Base-by-base conservation (phyloP, 1,284 basidiomycete species). In the Bjerkandera adusta region DNA sequence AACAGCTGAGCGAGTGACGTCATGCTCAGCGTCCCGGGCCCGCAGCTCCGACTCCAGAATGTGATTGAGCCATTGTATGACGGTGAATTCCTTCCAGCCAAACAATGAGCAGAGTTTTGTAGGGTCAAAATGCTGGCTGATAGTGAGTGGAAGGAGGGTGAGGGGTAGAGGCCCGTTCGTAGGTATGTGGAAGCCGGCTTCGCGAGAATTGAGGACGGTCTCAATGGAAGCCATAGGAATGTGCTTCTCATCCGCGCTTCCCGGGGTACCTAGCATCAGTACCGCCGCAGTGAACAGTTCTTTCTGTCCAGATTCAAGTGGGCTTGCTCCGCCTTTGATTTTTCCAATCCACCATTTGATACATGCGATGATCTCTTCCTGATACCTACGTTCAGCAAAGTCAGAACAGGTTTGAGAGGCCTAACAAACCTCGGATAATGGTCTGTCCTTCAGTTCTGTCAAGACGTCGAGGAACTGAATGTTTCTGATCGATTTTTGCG, bases 401-500 rank as follows among this genome's bases (percentile, higher is more conserved):
- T 7, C 7, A 18, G 20, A 22, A 12, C 5, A 22, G 5, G 12
- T 5, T n/a, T n/a, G n/a, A n/a, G 36, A 4, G n/a, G 18, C 8
- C 27, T 26, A 22, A 11, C 21, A 12, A 32, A 53, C 54, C 65
- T 98, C 93, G 11, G 73, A 68, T 15, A 99, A 72, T 1, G 95
- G 86, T 12, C 90, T 75, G 2, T 75, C 66, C 12, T 79, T 77
- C 5, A 99, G 75, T 63, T 97, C 92, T 41, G 75, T 69, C 41
- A 98, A 72, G 15, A 98, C 90, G 61, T 99, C 97, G 15, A 83
- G 73, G 58, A 97, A 90, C 0, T 82, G 81, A 51, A 96, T 87
- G n/a, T 86, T 76, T 45, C 79, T 81, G n/a, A 99, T 76, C 63
- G 95, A 70, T 1, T 79, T 78, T n/a, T n/a, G n/a, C n/a, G n/a